Base-by-base conservation (phyloP, 305 asterid genomes). In the Fraxinus floribunda region DNA sequence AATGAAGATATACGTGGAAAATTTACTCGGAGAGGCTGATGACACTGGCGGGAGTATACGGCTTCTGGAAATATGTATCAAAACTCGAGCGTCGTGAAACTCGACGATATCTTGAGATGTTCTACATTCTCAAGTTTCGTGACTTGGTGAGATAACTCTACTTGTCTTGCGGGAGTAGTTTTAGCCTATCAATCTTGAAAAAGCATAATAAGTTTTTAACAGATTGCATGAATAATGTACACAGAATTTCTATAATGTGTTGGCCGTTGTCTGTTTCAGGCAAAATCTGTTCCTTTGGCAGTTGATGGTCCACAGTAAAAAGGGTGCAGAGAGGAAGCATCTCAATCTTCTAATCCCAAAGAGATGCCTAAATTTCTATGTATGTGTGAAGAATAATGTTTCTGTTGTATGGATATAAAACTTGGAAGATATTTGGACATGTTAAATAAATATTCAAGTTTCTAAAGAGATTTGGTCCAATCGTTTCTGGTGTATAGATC, bases 91-190 rank as follows among this genome's bases (percentile, higher is more conserved):
- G 98, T 89, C 97, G 95, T 1, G 98, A 97, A 88, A 95, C 92
- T 20, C 95, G 97, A 73, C 91, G 98, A 5, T 95, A 97, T 81
- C 94, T 97, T 11, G 98, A 95, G 92, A 97, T 97, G 99, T 95
- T 97, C 87, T 94, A 93, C 90, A 97, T 95, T 86, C 98, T 97
- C 89, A 95, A 97, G 88, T 88, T 89, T 83, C 98, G 99, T 0
- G 89, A 93, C 72, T 82, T 97, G 93, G 99, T 97, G 75, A 90
- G 97, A 62, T 72, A 41, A 10, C 30, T 66, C 0, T 8, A 66
- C 34, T 22, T n/a, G 32, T 80, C n/a, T 9, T 41, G 2, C 49
- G 11, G 4, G 10, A 52, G 20, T 15, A 46, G 46, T 52, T 29
- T 70, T 70, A 30, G 75, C 75, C 41, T 3, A 66, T 66, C 18